Evolutionary conservation across 495 filamentous ascomycete genomes (phyloP).

Genomic region (Elaphomyces granulatus): DNA sequence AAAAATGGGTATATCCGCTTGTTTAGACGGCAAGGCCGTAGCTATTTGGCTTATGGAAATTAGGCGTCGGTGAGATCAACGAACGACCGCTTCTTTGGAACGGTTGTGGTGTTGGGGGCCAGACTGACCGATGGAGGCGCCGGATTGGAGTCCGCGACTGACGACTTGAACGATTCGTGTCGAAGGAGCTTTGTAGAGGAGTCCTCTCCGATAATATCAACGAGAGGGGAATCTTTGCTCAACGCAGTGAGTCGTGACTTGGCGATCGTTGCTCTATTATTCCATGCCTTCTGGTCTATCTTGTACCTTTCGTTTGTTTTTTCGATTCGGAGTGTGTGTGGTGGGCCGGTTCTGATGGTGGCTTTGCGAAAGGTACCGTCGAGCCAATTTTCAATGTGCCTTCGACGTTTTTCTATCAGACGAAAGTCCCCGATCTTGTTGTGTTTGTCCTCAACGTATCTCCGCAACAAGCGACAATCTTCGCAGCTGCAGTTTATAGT

Average conservation of each 20-base stretch:
- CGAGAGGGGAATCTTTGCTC: neutral
- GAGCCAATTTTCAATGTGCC: neutral
- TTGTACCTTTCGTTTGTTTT: neutral
- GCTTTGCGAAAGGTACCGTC: neutral
- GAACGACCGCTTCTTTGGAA: slow-evolving; percentile 1
- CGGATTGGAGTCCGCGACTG: neutral
- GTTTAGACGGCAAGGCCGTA: no score
- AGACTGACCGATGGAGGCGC: no score
- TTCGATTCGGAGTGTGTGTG: neutral
- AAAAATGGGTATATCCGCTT: no score
- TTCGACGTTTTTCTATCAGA: neutral
- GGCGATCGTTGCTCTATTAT: neutral
- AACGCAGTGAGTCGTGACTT: neutral
- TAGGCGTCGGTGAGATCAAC: no score
- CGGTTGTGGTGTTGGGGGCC: neutral
- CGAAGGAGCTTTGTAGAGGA: neutral
- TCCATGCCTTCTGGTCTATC: neutral
- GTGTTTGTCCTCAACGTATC: neutral
- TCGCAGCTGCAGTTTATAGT: neutral
- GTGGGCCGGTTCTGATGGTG: neutral
- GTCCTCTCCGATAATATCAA: slow-evolving; percentile 1
- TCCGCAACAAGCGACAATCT: neutral
- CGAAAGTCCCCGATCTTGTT: neutral
- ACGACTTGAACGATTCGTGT: neutral
- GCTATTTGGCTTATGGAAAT: no score